Conservation (phyloP, 1,284 basidiomycete species). For the Cryptococcus sp. region DNA sequence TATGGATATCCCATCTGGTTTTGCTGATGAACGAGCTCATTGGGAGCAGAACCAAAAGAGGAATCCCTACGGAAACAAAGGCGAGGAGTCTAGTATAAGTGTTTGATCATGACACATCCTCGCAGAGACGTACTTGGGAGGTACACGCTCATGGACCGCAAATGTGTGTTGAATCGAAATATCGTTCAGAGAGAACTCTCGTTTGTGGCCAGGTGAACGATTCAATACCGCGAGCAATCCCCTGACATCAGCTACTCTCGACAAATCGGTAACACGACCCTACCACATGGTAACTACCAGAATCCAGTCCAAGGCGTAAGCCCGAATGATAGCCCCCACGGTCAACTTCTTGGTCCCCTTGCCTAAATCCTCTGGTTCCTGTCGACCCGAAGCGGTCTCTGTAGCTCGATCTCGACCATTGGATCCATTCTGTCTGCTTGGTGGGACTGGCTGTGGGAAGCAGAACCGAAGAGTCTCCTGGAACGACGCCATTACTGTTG, state of each 20-base stretch:
- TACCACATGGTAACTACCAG: conserved; percentile 67
- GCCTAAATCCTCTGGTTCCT: conserved; percentile 14
- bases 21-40: conserved; percentile 68
- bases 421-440: conserved; percentile 8
- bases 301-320: conserved; percentile 54
- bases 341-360: conserved; percentile 16
- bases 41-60: conserved; percentile 62
- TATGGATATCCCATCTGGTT: conserved; percentile 85
- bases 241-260: conserved; percentile 44
- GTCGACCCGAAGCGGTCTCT: neutral
- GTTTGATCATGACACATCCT: conserved; percentile 32
- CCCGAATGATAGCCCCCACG: conserved; percentile 19
- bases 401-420: neutral
- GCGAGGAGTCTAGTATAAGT: conserved; percentile 53
- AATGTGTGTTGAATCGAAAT: conserved; percentile 65
- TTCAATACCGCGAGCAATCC: conserved; percentile 65
- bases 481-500: conserved; percentile 22
- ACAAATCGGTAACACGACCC: conserved; percentile 25
- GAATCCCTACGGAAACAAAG: conserved; percentile 64
- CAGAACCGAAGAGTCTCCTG: conserved; percentile 30
- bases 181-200: conserved; percentile 78
- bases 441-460: conserved; percentile 22
- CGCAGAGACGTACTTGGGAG: conserved; percentile 53
- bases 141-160: conserved; percentile 77
- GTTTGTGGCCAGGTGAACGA: conserved; percentile 69